These are phyloP conservation scores for Hawksworthiomyces lignivorus DNA, from an alignment of 2,329 filamentous ascomycete species.

Conservation along the genomic window DNA sequence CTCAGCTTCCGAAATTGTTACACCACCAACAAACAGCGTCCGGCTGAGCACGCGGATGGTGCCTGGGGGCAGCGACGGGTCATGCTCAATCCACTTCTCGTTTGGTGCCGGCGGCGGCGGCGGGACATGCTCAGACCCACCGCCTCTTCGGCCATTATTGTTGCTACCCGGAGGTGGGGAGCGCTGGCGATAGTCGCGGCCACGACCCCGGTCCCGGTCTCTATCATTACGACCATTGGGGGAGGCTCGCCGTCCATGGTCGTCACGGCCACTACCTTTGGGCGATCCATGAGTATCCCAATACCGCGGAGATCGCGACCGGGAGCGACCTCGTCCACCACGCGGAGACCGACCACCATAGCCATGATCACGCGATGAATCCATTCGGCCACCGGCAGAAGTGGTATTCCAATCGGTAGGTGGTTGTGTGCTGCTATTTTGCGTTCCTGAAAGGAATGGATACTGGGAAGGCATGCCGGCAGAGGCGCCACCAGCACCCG, in stretches of 20 bases:
- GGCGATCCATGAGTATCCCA: slow-evolving; percentile 60
- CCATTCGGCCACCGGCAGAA: slow-evolving; percentile 18
- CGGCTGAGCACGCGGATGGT: slow-evolving; percentile 90
- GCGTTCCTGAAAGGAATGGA: slow-evolving; percentile 20
- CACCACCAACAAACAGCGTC: slow-evolving; percentile 93
- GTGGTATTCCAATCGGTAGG: not conserved
- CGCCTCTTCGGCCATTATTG: slow-evolving; percentile 30
- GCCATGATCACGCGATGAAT: slow-evolving; percentile 47
- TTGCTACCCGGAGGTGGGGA: slow-evolving; percentile 58
- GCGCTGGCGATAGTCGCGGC: slow-evolving; percentile 75
- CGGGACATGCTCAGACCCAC: slow-evolving; percentile 44
- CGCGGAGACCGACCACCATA: slow-evolving; percentile 58
- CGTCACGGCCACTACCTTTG: slow-evolving; percentile 41
- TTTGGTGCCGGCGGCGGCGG: slow-evolving; percentile 22
- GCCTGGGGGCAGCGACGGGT: slow-evolving; percentile 63
- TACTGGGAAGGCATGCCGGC: slow-evolving; percentile 19
- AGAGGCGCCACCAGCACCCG: slow-evolving; percentile 8
- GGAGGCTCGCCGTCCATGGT: slow-evolving; percentile 46
- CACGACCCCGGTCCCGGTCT: slow-evolving; percentile 39
- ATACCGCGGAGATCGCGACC: slow-evolving; percentile 69
- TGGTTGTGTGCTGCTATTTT: not conserved
- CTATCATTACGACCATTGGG: slow-evolving; percentile 51
- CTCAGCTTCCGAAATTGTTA: slow-evolving; percentile 77
- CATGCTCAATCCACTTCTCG: slow-evolving; percentile 71
- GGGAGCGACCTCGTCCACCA: slow-evolving; percentile 55